Percentiles rank a stretch among this genome's conserved stretches.
Conservation (phyloP, 1,284 basidiomycete species). For the Malassezia pachydermatis region DNA sequence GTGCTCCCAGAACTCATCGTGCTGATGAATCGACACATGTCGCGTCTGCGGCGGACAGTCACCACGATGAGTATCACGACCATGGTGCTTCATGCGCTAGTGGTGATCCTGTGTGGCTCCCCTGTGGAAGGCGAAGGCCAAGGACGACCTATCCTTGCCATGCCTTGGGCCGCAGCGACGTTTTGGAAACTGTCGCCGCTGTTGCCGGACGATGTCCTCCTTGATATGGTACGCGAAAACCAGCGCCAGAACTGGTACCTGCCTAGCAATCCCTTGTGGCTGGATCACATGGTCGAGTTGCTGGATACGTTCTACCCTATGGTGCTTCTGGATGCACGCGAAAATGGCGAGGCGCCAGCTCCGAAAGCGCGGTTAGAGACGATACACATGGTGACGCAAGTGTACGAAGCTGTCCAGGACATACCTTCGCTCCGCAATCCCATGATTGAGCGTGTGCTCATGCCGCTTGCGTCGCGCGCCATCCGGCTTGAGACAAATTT, state of each 20-base stretch:
- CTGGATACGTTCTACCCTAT: constrained; percentile 34
- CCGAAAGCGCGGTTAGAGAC: constrained; percentile 26
- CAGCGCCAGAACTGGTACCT: constrained; percentile 37
- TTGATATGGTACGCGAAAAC: constrained; percentile 35
- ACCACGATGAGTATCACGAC: constrained; percentile 19
- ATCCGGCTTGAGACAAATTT: constrained; percentile 27
- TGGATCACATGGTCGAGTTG: constrained; percentile 32
- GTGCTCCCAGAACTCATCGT: constrained; percentile 32
- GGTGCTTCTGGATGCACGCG: constrained; percentile 15
- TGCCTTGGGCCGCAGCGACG: constrained; percentile 29
- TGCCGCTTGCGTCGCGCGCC: constrained; percentile 33
- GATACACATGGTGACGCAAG: constrained; percentile 32
- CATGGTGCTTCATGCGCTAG: constrained; percentile 21
- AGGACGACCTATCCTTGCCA: constrained; percentile 26
- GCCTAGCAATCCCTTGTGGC: constrained; percentile 39
- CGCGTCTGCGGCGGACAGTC: not conserved
- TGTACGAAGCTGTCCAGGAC: constrained; percentile 40
- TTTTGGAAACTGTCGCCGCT: constrained; percentile 38
- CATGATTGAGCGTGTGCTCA: constrained; percentile 32
- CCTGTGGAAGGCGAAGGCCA: constrained; percentile 14
- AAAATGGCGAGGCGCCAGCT: not conserved
- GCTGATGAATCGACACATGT: constrained; percentile 32
- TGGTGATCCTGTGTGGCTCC: constrained; percentile 20
- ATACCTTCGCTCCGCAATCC: constrained; percentile 29
- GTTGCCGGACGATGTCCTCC: constrained; percentile 32